A percentile compares a stretch with the other conserved stretches of the same genome.
These are phyloP conservation scores for Flammula alnicola DNA, from an alignment of 1,284 basidiomycete genomes.

Conservation along the genomic window DNA sequence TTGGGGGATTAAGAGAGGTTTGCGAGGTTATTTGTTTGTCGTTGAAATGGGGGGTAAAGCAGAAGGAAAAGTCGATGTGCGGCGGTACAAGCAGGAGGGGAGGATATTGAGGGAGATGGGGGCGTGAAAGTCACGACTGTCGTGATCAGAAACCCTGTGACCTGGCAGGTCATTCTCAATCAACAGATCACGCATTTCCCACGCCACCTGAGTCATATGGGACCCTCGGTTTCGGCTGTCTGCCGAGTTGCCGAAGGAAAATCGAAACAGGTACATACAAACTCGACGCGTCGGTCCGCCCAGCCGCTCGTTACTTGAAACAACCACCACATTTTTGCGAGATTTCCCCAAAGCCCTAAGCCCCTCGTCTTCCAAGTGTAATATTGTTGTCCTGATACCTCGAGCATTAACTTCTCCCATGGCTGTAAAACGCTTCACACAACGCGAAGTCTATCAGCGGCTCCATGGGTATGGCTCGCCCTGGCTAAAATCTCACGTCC, in stretches of 20 bases:
- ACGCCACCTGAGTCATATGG: conserved; percentile 31
- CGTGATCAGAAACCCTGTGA: conserved; percentile 42
- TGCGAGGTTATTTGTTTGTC: conserved; percentile 4
- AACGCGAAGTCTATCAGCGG: conserved; percentile 11
- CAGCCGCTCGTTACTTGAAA: too few relatives aligned
- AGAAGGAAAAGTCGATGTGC: conserved; percentile 6
- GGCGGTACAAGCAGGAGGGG: conserved; percentile 3
- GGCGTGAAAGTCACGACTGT: conserved; percentile 41
- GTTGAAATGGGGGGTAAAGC: conserved; percentile 7
- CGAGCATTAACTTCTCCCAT: too few relatives aligned
- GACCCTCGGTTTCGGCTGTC: too few relatives aligned
- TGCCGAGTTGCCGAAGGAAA: too few relatives aligned
- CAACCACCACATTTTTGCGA: too few relatives aligned
- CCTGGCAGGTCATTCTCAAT: conserved; percentile 34
- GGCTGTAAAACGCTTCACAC: conserved; percentile 8
- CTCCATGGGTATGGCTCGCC: conserved; percentile 15
- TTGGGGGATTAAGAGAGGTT: too few relatives aligned
- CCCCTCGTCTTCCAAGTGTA: too few relatives aligned
- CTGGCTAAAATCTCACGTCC: conserved; percentile 27
- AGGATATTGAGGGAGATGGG: conserved; percentile 27
- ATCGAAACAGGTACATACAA: too few relatives aligned
- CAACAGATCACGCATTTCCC: conserved; percentile 33
- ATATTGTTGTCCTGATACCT: too few relatives aligned
- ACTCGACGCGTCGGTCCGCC: too few relatives aligned
- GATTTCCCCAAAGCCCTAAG: too few relatives aligned